These are phyloP conservation scores for Paramyrothecium roridum DNA, from an alignment of 2,329 filamentous ascomycete genomes.

Conservation along the genomic window DNA sequence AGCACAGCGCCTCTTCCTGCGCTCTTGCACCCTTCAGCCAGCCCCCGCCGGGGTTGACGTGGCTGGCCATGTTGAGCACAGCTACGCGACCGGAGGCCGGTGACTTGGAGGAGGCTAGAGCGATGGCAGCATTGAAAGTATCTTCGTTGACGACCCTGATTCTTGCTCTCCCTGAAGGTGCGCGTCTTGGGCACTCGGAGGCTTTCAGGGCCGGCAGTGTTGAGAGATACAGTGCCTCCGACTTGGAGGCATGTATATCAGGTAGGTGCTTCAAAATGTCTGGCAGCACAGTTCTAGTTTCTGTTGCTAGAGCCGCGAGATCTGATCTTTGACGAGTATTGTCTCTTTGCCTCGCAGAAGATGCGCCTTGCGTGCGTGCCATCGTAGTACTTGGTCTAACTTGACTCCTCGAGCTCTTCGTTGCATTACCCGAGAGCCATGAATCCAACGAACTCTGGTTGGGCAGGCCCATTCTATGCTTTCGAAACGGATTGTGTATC, in stretches of 20 bases:
- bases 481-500: background rate
- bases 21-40: conserved; percentile 60
- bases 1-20: conserved; percentile 69
- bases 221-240: conserved; percentile 33
- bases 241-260: conserved; percentile 28
- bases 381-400: conserved; percentile 6
- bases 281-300: conserved; percentile 46
- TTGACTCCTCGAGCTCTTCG: conserved; percentile 4
- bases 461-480: conserved; percentile 6
- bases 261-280: conserved; percentile 42
- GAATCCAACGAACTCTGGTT: conserved; percentile 22
- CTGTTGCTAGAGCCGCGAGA: conserved; percentile 40
- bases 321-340: conserved; percentile 14
- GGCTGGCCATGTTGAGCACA: conserved; percentile 65
- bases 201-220: conserved; percentile 35
- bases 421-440: conserved; percentile 16
- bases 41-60: conserved; percentile 55
- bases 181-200: conserved; percentile 38
- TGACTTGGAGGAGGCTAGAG: conserved; percentile 23
- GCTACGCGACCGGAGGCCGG: conserved; percentile 38
- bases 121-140: conserved; percentile 53
- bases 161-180: conserved; percentile 19
- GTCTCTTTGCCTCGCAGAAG: conserved; percentile 7
- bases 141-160: conserved; percentile 55
- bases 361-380: background rate